Conservation (phyloP, 2,329 filamentous ascomycete genomes). For the Fusarium bulbicola region DNA sequence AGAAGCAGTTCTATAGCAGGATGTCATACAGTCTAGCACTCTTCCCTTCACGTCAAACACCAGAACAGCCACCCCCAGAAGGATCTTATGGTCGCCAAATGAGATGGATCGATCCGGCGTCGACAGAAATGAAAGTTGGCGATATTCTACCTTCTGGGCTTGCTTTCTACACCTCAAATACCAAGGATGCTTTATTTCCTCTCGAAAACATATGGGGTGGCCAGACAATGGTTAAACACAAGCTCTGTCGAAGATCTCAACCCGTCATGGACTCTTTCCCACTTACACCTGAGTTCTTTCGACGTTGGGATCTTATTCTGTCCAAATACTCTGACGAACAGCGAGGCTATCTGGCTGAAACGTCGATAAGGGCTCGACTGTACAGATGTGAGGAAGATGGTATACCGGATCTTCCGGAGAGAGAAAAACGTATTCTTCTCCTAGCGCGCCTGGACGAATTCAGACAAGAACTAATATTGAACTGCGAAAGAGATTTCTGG, state of each 20-base stretch:
- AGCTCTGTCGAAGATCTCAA: background rate
- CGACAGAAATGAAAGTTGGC: fast-evolving
- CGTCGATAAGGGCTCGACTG: background rate
- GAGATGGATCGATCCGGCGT: background rate
- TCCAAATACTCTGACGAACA: fast-evolving
- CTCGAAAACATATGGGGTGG: background rate
- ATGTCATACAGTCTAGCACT: background rate
- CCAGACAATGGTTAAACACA: background rate
- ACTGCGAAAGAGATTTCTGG: background rate
- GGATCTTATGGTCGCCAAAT: background rate
- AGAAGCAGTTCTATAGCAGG: background rate
- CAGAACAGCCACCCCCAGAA: fast-evolving
- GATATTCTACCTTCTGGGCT: background rate
- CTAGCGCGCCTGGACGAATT: background rate
- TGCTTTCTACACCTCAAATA: fast-evolving
- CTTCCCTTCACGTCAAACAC: background rate
- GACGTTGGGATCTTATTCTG: background rate
- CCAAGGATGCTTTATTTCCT: fast-evolving
- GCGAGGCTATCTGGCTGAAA: background rate
- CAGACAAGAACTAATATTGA: too few species aligned
- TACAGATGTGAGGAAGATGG: background rate
- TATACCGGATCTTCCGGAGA: too few species aligned
- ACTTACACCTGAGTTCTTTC: background rate
- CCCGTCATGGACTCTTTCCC: fast-evolving
- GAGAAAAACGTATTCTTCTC: background rate